Evolutionary conservation across 768 basidiomycete genomes (phyloP), one percentile per base, ranked within the genome.

Genomic region (Trametes villosa): DNA sequence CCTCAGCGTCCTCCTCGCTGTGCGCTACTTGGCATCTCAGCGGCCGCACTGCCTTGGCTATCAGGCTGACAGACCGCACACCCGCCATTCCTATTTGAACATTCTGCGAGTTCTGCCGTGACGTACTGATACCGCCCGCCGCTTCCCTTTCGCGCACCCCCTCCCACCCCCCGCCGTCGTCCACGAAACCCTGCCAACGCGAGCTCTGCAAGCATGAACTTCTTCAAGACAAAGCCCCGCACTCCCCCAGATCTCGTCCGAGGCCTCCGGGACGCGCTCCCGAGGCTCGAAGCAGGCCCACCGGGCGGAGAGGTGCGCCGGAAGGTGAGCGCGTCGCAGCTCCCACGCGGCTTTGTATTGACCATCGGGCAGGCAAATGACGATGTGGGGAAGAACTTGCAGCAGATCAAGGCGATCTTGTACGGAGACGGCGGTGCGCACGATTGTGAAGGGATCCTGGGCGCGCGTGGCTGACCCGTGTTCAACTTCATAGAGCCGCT

Each of bases 161-260:
- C 40, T 46, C 47, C 40, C 57, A 29, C 47, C 52, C 3, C 8
- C 34, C 49, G 31, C 17, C 29, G 38, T 18, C 33, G 26, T 34
- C 26, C 46, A 42, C 40, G 11, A 53, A 9, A 13, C 1, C 9
- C n/a, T n/a, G 36, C 24, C 56, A n/a, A 17, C 36, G 11, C 24
- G 24, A 31, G 15, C 55, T 24, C 26, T 29, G 2, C 17, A 34
- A 22, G 62, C 20, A 96, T 96, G 94, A 96, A 96, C 77, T 96
- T 96, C 80, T 96, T 96, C 87, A 94, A 93, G 79, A 87, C 91
- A 22, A 96, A 93, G 73, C 87, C 85, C 44, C 82, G 92, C 70
- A 90, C 91, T 33, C 95, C 95, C 9, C 86, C 92, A 47, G 94
- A 97, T 71, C 83, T 96, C 65, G 91, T 96, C 31, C 84, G 89